phyloP scores from a whole-genome alignment of 2,329 filamentous ascomycete species.

The Trichoderma semiorbis region DNA sequence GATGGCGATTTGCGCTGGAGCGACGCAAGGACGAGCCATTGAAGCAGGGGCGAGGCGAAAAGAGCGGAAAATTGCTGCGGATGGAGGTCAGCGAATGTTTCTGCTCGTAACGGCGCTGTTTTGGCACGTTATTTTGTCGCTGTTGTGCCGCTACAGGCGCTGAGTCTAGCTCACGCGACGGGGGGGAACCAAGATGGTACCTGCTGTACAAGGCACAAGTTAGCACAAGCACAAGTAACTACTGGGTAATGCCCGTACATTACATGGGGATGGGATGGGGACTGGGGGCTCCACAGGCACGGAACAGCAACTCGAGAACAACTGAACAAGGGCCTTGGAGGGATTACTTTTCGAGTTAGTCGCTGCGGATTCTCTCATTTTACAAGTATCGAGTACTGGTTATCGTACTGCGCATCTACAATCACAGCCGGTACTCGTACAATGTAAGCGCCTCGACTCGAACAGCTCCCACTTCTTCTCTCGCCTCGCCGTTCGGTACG shows the following conservation, averaged over 20 bases:
- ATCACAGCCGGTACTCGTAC: not conserved
- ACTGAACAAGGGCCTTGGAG: not conserved
- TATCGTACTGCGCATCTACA: not conserved
- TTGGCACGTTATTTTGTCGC: not conserved
- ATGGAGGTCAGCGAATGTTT: too few relatives aligned
- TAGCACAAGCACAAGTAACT: not conserved
- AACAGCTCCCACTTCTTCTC: not conserved
- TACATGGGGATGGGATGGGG: not conserved
- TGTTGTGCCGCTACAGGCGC: not conserved
- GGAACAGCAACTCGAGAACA: not conserved
- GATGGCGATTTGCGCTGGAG: not conserved
- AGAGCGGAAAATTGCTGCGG: accelerated
- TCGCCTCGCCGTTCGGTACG: not conserved
- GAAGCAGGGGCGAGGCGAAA: not conserved
- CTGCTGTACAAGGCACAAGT: not conserved
- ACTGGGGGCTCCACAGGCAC: not conserved
- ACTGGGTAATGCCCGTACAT: not conserved
- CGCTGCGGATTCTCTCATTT: not conserved
- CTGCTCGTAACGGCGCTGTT: not conserved
- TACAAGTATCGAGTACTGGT: not conserved
- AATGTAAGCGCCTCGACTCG: not conserved
- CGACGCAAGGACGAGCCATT: not conserved
- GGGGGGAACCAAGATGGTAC: not conserved
- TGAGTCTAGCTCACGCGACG: conserved; percentile 10
- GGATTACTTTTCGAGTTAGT: not conserved